phyloP scores from a whole-genome alignment of 305 asterid species.

The Ilex paraguariensis region DNA sequence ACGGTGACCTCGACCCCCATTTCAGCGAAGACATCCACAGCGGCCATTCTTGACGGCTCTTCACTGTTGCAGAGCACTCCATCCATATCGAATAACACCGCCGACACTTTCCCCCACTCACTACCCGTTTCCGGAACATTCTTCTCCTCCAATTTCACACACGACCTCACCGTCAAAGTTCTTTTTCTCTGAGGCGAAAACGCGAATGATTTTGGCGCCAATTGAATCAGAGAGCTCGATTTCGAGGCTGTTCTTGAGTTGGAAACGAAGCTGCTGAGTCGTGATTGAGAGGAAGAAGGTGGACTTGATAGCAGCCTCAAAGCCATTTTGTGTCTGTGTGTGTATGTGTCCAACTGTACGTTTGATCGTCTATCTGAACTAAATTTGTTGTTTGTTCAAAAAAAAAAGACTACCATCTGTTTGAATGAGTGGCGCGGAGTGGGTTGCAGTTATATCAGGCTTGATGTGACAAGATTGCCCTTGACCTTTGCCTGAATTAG shows the following conservation, averaged over 20 bases:
- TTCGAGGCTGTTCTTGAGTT: constrained; percentile 28
- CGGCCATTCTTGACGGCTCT: constrained; percentile 84
- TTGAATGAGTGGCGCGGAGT: too few species aligned
- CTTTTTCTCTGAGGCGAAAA: constrained; percentile 25
- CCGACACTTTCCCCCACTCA: constrained; percentile 86
- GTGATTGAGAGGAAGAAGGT: constrained; percentile 37
- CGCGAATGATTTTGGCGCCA: constrained; percentile 13
- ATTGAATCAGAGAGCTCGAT: constrained; percentile 15
- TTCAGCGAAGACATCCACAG: constrained; percentile 84
- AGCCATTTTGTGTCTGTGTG: constrained; percentile 39
- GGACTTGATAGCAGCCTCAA: constrained; percentile 34
- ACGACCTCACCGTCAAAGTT: constrained; percentile 32
- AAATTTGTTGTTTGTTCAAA: too few species aligned
- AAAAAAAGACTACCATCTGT: too few species aligned
- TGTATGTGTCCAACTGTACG: background rate
- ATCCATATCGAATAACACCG: constrained; percentile 97
- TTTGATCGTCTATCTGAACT: too few species aligned
- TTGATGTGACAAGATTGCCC: too few species aligned
- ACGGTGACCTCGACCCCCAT: constrained; percentile 88
- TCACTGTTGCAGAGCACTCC: constrained; percentile 96
- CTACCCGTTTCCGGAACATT: constrained; percentile 31
- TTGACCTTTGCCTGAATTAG: too few species aligned
- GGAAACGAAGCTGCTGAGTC: constrained; percentile 24
- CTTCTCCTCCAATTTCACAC: constrained; percentile 67
- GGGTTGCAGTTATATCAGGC: too few species aligned